Percentiles rank a stretch among this genome's conserved stretches.
Conservation (phyloP, 768 basidiomycete genomes). For the Gymnopilus dilepis region DNA sequence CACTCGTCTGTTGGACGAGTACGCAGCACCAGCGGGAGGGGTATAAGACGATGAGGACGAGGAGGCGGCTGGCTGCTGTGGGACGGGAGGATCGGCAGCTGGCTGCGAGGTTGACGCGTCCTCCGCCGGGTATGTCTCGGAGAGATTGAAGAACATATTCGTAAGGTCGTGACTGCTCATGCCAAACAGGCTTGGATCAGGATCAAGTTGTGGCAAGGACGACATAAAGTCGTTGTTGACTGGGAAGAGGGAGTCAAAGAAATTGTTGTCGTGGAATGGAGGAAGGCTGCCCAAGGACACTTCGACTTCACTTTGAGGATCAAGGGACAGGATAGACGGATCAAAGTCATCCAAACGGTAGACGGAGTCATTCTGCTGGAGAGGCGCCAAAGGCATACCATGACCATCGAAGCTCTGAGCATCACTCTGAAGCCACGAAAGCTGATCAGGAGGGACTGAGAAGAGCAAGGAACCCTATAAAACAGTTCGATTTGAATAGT, state of each 20-base stretch:
- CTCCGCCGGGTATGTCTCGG: not conserved
- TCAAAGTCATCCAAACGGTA: slow-evolving; percentile 43
- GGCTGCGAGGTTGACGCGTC: not conserved
- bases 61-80: slow-evolving; percentile 2
- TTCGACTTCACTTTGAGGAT: slow-evolving; percentile 44
- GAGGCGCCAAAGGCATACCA: slow-evolving; percentile 14
- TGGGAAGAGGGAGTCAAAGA: not conserved
- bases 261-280: not conserved
- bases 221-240: not conserved
- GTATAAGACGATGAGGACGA: slow-evolving; percentile 38
- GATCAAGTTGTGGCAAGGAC: not conserved
- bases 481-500: not conserved
- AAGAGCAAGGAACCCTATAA: not conserved
- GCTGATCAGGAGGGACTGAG: not conserved
- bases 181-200: not conserved
- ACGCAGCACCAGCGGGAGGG: slow-evolving; percentile 59
- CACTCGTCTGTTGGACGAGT: slow-evolving; percentile 57
- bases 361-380: slow-evolving; percentile 29
- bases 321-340: slow-evolving; percentile 31
- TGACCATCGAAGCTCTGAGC: not conserved
- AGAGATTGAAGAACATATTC: not conserved
- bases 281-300: slow-evolving; percentile 33
- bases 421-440: not conserved
- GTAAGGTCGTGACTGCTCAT: not conserved
- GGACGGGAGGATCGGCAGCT: not conserved